phyloP scores from a whole-genome alignment of 1,139 yeast species.

The Pichia sp. region DNA sequence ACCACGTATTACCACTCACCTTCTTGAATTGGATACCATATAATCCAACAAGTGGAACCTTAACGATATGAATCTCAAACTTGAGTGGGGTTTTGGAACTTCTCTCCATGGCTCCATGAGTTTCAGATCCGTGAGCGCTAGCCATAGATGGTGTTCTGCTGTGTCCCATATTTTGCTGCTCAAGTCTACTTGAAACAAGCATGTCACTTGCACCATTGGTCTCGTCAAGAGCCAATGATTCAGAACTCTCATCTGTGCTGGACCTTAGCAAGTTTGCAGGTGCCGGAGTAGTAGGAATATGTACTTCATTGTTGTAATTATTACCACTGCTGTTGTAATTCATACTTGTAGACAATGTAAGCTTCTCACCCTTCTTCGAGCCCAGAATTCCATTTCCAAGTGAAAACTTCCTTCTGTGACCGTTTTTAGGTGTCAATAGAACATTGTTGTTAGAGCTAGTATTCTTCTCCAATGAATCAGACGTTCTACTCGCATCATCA shows the following conservation, averaged over 20 bases:
- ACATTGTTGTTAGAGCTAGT: not conserved
- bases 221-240: constrained; percentile 49
- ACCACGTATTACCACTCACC: constrained; percentile 91
- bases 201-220: constrained; percentile 48
- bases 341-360: constrained; percentile 28
- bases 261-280: constrained; percentile 27
- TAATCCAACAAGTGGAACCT: constrained; percentile 83
- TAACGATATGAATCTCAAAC: constrained; percentile 89
- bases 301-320: constrained; percentile 29
- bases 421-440: constrained; percentile 22
- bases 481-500: constrained; percentile 6
- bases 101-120: constrained; percentile 6
- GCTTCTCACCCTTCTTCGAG: constrained; percentile 40
- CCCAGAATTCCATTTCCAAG: constrained; percentile 46
- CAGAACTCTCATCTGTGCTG: constrained; percentile 34
- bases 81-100: constrained; percentile 51
- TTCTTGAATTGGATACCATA: constrained; percentile 96
- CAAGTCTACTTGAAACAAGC: constrained; percentile 54
- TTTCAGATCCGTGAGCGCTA: constrained; percentile 7
- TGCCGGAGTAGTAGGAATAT: constrained; percentile 40
- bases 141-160: constrained; percentile 16
- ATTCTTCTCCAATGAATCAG: constrained; percentile 6
- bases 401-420: constrained; percentile 57
- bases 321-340: too few species aligned
- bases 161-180: constrained; percentile 34